Evolutionary conservation across 129 eudicot species (phyloP).

Genomic region (Lactuca sativa): DNA sequence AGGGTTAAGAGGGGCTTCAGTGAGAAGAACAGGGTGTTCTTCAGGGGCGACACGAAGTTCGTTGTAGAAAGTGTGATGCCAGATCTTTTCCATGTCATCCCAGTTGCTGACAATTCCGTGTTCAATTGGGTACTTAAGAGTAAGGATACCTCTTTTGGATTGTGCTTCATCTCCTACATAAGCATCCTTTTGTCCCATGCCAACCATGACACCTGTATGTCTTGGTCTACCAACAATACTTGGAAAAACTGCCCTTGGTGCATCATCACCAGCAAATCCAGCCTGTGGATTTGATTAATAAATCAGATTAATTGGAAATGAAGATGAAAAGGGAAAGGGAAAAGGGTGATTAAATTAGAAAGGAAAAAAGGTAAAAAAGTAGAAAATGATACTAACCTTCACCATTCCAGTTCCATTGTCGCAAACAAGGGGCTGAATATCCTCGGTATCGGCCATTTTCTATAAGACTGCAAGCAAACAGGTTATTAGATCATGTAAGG

Average conservation of each 20-base stretch:
- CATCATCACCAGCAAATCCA: slow-evolving; percentile 89
- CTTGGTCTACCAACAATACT: slow-evolving; percentile 78
- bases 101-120: slow-evolving; percentile 89
- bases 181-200: slow-evolving; percentile 77
- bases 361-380: not conserved
- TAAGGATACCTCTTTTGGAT: slow-evolving; percentile 81
- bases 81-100: slow-evolving; percentile 91
- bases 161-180: slow-evolving; percentile 85
- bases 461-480: slow-evolving; percentile 35
- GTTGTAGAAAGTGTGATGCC: slow-evolving; percentile 92
- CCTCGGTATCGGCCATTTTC: slow-evolving; percentile 68
- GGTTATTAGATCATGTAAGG: not conserved
- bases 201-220: slow-evolving; percentile 80
- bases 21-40: slow-evolving; percentile 78
- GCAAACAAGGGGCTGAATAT: slow-evolving; percentile 79
- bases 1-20: slow-evolving; percentile 77
- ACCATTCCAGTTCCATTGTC: slow-evolving; percentile 84
- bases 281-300: slow-evolving; percentile 38
- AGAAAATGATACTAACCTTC: slow-evolving; percentile 40
- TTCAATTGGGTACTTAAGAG: slow-evolving; percentile 76
- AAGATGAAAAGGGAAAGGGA: not conserved
- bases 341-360: not conserved
- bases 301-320: not conserved
- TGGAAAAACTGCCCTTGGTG: slow-evolving; percentile 83
- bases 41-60: slow-evolving; percentile 97